Evolutionary conservation across 2,329 filamentous ascomycete genomes (phyloP).

Genomic region (Apiospora hydei): DNA sequence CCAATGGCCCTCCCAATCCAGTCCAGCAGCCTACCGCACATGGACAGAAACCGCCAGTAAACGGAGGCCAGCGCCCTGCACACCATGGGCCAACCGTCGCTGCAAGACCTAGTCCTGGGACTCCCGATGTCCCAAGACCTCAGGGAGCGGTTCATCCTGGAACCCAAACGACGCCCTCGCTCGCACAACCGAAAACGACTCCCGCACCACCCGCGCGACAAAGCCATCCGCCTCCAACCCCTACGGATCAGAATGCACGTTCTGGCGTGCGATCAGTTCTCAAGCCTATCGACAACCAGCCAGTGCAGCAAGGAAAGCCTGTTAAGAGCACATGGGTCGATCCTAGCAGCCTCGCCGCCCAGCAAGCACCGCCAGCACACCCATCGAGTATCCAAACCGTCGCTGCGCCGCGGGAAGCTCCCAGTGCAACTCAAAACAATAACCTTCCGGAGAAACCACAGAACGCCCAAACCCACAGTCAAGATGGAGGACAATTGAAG

Average conservation of each 20-base stretch:
- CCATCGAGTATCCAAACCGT: neutral
- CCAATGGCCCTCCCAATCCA: constrained; percentile 18
- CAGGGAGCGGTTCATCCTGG: neutral
- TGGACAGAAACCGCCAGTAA: constrained; percentile 39
- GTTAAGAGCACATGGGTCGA: constrained; percentile 21
- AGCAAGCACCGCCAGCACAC: neutral
- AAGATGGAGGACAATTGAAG: constrained; percentile 11
- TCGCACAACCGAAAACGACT: constrained; percentile 6
- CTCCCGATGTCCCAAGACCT: neutral
- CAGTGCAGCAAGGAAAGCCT: constrained; percentile 18
- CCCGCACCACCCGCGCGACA: neutral
- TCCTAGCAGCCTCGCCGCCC: neutral
- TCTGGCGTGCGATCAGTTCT: constrained; percentile 17
- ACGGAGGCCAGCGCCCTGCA: constrained; percentile 28
- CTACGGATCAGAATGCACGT: constrained; percentile 6
- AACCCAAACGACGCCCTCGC: neutral
- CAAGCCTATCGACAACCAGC: constrained; percentile 24
- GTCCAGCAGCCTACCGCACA: constrained; percentile 31
- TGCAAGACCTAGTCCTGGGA: constrained; percentile 4
- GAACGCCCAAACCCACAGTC: neutral
- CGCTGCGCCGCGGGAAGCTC: neutral
- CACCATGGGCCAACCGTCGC: constrained; percentile 15
- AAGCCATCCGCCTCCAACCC: neutral
- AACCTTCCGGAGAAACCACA: constrained; percentile 1
- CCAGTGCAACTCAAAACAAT: neutral